A percentile compares a stretch with the other conserved stretches of the same genome.
Conservation (phyloP, 2,329 filamentous ascomycete genomes). For the Fusarium penzigii region DNA sequence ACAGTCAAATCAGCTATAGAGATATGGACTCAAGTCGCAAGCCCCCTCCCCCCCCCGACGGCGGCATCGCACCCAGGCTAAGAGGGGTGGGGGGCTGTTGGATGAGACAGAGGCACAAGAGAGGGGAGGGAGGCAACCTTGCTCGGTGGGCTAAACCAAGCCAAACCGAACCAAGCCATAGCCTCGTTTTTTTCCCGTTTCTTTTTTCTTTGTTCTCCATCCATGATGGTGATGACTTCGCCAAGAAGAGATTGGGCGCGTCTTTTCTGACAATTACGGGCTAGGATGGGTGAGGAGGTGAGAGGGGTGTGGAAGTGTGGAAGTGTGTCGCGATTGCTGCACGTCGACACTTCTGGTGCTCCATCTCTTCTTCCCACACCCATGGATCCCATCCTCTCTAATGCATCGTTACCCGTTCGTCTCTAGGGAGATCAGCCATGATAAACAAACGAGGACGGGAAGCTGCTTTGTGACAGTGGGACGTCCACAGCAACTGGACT, state of each 20-base stretch:
- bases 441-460: too few relatives aligned
- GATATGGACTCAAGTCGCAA: too few relatives aligned
- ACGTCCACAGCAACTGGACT: too few relatives aligned
- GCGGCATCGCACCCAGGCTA: too few relatives aligned
- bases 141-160: not conserved
- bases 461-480: too few relatives aligned
- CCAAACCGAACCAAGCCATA: conserved; percentile 2
- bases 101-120: too few relatives aligned
- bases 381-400: too few relatives aligned
- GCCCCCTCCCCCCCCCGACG: too few relatives aligned
- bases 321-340: not conserved
- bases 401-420: conserved; percentile 11
- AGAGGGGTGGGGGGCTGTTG: not conserved
- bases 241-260: conserved; percentile 24
- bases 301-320: not conserved
- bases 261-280: conserved; percentile 27
- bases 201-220: not conserved
- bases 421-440: conserved; percentile 17
- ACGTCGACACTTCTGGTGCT: not conserved
- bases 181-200: conserved; percentile 22
- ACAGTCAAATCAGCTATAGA: not conserved
- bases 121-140: too few relatives aligned
- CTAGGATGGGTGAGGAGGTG: conserved; percentile 13
- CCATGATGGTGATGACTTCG: conserved; percentile 17
- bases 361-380: not conserved